Percentiles rank a stretch among this genome's conserved stretches.
Evolutionary conservation across 176 grass and related monocot species (phyloP).

Genomic region (Ensete ventricosum): DNA sequence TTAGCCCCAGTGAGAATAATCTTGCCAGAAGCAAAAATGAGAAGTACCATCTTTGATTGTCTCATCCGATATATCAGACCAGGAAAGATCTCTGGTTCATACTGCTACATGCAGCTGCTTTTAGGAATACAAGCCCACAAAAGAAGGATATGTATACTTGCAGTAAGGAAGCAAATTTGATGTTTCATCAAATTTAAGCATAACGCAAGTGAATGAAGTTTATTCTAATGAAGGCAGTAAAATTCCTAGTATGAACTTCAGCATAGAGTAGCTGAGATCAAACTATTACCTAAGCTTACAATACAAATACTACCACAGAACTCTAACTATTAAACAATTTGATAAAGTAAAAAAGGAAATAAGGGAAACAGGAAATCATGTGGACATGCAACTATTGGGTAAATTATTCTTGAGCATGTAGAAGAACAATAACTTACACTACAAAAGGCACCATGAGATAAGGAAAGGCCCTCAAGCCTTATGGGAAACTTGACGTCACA

Average conservation of each 20-base stretch:
- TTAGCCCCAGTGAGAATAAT: constrained; percentile 91
- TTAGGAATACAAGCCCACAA: constrained; percentile 1
- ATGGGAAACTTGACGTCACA: constrained; percentile 93
- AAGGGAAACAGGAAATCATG: not conserved
- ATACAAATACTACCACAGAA: no score
- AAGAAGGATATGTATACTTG: not conserved
- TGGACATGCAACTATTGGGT: not conserved
- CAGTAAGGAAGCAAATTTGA: not conserved
- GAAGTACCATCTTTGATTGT: constrained; percentile 81
- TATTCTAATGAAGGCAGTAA: no score
- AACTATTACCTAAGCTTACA: no score
- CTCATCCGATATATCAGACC: constrained; percentile 90
- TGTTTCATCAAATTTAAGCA: not conserved
- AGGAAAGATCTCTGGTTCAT: constrained; percentile 85
- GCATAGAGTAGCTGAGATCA: no score
- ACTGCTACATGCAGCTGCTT: constrained; percentile 25
- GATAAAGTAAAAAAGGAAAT: not conserved
- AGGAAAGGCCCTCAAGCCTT: constrained; percentile 83
- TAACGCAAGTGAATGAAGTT: no score
- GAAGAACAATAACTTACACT: constrained; percentile 37
- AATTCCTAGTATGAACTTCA: not conserved
- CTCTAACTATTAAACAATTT: constrained; percentile 7
- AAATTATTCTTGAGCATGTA: not conserved
- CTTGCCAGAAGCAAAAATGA: constrained; percentile 96
- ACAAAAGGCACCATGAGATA: constrained; percentile 88